Evolutionary conservation across 345 rosid species (phyloP).

Genomic region (Erysimum cheiranthoides): DNA sequence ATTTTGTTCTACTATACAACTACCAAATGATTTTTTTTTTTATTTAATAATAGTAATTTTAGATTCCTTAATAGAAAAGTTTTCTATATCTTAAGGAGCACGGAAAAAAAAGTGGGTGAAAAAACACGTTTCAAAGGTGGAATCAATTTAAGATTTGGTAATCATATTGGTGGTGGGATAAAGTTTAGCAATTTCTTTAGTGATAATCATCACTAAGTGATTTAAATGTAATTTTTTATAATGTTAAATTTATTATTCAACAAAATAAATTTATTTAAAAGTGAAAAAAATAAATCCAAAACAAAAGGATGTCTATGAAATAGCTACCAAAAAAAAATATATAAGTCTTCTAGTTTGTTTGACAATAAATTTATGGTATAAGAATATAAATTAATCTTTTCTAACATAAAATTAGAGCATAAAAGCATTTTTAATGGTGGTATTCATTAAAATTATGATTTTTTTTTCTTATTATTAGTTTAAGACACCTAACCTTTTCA

Average conservation of each 20-base stretch:
- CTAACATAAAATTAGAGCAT: not conserved
- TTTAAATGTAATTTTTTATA: not conserved
- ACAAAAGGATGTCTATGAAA: not conserved
- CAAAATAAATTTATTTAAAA: not conserved
- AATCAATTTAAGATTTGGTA: not conserved
- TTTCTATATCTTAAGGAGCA: not conserved
- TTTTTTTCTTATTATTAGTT: too few species aligned
- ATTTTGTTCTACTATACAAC: not conserved
- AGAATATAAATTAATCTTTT: not conserved
- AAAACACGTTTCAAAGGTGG: not conserved
- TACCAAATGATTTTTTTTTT: not conserved
- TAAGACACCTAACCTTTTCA: too few species aligned
- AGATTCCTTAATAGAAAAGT: not conserved
- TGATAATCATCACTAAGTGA: not conserved
- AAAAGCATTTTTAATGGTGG: too few species aligned
- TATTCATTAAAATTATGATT: too few species aligned
- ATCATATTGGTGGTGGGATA: not conserved
- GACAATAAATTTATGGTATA: not conserved
- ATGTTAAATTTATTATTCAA: not conserved
- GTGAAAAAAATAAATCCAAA: not conserved
- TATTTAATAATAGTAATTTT: not conserved
- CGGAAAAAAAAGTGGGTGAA: not conserved
- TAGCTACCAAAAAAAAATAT: not conserved
- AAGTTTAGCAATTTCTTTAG: not conserved
- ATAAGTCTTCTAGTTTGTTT: not conserved